phyloP scores from a whole-genome alignment of 805 yeast genomes.

The Pichia sporocuriosa region DNA sequence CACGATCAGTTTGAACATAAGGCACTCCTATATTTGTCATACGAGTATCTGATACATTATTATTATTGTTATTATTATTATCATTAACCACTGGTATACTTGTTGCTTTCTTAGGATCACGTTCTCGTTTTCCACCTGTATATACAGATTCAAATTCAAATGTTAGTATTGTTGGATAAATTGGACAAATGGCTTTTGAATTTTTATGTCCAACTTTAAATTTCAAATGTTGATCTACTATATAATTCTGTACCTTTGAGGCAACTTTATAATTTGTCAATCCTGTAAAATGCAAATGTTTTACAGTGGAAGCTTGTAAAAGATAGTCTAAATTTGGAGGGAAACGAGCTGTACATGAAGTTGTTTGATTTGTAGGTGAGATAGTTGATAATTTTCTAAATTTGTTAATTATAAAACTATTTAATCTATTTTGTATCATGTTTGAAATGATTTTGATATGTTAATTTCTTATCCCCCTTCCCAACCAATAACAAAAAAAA shows the following conservation, averaged over 20 bases:
- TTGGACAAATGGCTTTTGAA: slow-evolving; percentile 26
- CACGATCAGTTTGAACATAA: slow-evolving; percentile 76
- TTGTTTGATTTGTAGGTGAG: background rate
- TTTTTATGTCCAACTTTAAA: slow-evolving; percentile 19
- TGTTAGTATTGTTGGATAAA: slow-evolving; percentile 64
- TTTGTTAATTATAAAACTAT: too few relatives aligned
- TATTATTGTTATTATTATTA: background rate
- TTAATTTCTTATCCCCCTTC: too few relatives aligned
- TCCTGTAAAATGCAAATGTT: slow-evolving; percentile 39
- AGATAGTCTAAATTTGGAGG: slow-evolving; percentile 6
- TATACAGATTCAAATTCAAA: slow-evolving; percentile 83
- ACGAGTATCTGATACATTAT: background rate
- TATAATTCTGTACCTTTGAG: slow-evolving; percentile 45
- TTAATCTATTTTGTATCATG: too few relatives aligned
- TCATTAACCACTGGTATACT: background rate
- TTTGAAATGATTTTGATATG: too few relatives aligned
- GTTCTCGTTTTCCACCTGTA: slow-evolving; percentile 87
- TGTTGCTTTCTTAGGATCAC: slow-evolving; percentile 17
- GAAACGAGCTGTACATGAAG: slow-evolving; percentile 5
- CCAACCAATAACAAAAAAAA: too few relatives aligned
- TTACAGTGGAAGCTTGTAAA: slow-evolving; percentile 29
- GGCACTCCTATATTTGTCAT: slow-evolving; percentile 37
- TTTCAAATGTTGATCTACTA: slow-evolving; percentile 49
- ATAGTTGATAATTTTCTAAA: background rate
- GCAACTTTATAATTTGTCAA: slow-evolving; percentile 42